Evolutionary conservation across 257 asterid species (phyloP).

Genomic region (Petrea volubilis): DNA sequence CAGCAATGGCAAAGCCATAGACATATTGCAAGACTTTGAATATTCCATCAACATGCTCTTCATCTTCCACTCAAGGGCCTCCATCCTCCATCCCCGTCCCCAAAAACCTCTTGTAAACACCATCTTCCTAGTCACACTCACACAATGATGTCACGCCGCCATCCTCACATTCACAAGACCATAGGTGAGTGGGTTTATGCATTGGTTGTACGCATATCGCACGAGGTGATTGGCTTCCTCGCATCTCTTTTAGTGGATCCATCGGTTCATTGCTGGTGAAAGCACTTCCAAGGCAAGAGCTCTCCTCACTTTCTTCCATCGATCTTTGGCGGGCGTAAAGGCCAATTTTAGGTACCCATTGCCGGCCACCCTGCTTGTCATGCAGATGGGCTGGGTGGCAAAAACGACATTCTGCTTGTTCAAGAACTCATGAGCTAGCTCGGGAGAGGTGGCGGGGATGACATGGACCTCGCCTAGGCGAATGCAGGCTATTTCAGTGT

Average conservation of each 20-base stretch:
- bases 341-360: not conserved
- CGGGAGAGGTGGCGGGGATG: constrained; percentile 33
- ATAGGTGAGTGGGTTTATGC: not conserved
- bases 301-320: constrained; percentile 35
- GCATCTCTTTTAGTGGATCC: constrained; percentile 27
- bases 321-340: constrained; percentile 15
- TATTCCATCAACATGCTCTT: constrained; percentile 25
- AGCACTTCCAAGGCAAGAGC: constrained; percentile 26
- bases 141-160: constrained; percentile 21
- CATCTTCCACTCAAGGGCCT: constrained; percentile 39
- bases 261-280: constrained; percentile 17
- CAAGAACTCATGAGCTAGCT: constrained; percentile 35
- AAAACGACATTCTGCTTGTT: constrained; percentile 22
- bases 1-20: constrained; percentile 26
- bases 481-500: constrained; percentile 36
- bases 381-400: constrained; percentile 28
- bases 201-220: constrained; percentile 13
- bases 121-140: constrained; percentile 24
- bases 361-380: constrained; percentile 24
- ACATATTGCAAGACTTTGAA: not conserved
- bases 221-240: constrained; percentile 38
- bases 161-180: constrained; percentile 28
- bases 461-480: constrained; percentile 25
- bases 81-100: constrained; percentile 34
- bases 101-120: constrained; percentile 24